These are phyloP conservation scores for Pavlovales sp. DNA, from an alignment of 208 protist species.

Conservation along the genomic window DNA sequence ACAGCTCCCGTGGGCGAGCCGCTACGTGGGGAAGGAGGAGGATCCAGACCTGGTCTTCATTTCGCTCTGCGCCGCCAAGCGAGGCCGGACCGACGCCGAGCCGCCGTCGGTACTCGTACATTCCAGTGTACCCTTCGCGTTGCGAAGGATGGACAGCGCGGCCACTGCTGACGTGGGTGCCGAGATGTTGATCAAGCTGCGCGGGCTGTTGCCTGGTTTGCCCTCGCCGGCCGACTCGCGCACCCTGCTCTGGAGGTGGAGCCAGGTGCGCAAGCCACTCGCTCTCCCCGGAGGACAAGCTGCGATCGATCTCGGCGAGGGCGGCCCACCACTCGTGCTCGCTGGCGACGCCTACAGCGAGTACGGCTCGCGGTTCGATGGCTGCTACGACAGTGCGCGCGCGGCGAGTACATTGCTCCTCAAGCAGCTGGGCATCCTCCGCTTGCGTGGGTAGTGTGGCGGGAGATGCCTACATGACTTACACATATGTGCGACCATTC, in stretches of 20 bases:
- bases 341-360: slow-evolving; percentile 12
- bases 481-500: too few species aligned
- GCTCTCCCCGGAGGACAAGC: neutral
- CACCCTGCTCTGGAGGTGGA: neutral
- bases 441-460: too few species aligned
- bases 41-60: neutral
- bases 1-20: neutral
- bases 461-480: too few species aligned
- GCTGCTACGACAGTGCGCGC: neutral
- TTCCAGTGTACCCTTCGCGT: slow-evolving; percentile 9
- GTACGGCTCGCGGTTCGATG: slow-evolving; percentile 33
- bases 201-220: slow-evolving; percentile 5
- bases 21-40: neutral
- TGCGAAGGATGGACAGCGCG: neutral
- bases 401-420: too few species aligned
- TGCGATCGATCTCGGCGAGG: neutral
- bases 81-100: neutral
- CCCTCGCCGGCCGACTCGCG: neutral
- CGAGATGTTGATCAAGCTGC: neutral
- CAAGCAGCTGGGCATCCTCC: too few species aligned
- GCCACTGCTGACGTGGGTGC: neutral
- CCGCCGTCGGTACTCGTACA: neutral
- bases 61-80: neutral
- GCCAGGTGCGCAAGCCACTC: slow-evolving; percentile 7
- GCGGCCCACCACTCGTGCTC: neutral